Percentiles rank a stretch among this genome's conserved stretches.
phyloP scores from a whole-genome alignment of 2,329 filamentous ascomycete genomes.

The Stemphylium beticola region DNA sequence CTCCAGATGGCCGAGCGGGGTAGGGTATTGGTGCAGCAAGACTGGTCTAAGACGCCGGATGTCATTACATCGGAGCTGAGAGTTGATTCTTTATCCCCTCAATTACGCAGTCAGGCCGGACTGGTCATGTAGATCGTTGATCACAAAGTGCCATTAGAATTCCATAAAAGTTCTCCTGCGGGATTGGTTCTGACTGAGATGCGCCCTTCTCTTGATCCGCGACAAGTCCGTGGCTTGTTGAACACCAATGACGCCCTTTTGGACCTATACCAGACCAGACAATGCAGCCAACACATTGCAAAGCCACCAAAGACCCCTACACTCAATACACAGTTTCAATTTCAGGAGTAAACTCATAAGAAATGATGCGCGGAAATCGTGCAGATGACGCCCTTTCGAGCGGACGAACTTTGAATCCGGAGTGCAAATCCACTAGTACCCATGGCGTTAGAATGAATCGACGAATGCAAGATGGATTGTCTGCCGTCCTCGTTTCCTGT shows the following conservation, averaged over 20 bases:
- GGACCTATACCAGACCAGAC: no score
- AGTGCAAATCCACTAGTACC: not conserved
- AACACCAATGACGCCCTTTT: not conserved
- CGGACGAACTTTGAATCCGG: not conserved
- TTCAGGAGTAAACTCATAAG: no score
- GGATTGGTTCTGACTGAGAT: no score
- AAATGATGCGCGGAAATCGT: no score
- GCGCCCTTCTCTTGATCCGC: not conserved
- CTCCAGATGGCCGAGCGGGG: slow-evolving; percentile 16
- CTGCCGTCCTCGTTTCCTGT: not conserved
- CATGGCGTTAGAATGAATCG: not conserved
- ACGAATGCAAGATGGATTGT: slow-evolving; percentile 1
- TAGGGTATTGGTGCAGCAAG: slow-evolving; percentile 4
- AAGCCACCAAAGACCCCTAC: no score
- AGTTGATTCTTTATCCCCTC: slow-evolving; percentile 9
- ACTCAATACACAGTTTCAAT: no score
- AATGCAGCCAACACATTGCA: no score
- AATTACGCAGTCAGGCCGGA: not conserved
- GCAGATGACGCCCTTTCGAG: not conserved
- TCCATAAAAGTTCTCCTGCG: no score
- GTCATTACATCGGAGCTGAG: slow-evolving; percentile 1
- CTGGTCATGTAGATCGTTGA: not conserved
- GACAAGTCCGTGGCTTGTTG: not conserved
- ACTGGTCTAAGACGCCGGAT: slow-evolving; percentile 6
- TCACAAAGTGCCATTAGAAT: no score